Base-by-base conservation (phyloP, 2,329 filamentous ascomycete species). In the Penicillium polonicum region DNA sequence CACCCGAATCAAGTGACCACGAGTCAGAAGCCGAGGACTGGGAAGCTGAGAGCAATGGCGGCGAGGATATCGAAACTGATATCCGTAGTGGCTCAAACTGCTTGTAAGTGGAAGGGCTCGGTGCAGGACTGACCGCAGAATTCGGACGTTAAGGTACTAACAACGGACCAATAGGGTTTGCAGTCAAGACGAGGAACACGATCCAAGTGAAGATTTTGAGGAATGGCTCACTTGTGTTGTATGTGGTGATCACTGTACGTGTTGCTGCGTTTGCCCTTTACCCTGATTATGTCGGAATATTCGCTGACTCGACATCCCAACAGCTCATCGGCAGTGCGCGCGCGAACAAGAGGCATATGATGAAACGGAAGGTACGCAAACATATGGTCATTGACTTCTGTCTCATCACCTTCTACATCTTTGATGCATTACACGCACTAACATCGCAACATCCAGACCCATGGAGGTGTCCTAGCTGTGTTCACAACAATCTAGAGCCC, bases 311-410 rank as follows among this genome's bases (percentile, higher is more conserved):
- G 76, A 79, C 75, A 74, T 72, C 69, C 76, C 74, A 76, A 72
- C 79, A 96, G 93, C 92, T 70, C 93, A 97, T 80, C 87, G 89
- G 74, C 89, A 94, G 83, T 97, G 93, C 77, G 92, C 91, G 58
- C 86, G 88, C 70, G 85, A 89, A 72, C 84, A 85, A 72, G 84
- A 84, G 58, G 85, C 85, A 62, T 77, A 90, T 67, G 79, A 78
- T 66, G 76, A 82, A 62, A 83, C 85, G 60, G 83, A 87, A 73
- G 84, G 90, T 92, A 82, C 52, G 60, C 52, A 19, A 25, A 29
- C 29, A 42, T 25, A 19, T 42, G 19, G 10, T 10, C n/a, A 38
- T 48, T 49, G 17, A 42, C 42, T 31, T 27, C 25, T 48, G 13
- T 5, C 27, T 43, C 7, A 23, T 48, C 29, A 25, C 8, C 13